phyloP scores from a whole-genome alignment of 768 basidiomycete genomes.

The Suillus plorans region DNA sequence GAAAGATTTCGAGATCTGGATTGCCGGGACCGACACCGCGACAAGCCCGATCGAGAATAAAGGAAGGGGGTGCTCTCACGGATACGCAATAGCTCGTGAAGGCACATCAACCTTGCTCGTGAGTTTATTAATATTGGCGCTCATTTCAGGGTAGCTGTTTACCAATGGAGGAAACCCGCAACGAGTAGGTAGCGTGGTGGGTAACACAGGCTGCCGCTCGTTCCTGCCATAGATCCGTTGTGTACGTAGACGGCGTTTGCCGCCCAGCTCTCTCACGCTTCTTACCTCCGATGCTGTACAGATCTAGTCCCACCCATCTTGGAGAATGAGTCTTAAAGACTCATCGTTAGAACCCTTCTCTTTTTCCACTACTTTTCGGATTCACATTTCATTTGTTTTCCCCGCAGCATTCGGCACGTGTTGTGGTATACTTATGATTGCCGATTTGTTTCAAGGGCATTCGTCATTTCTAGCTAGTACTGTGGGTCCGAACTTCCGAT shows the following conservation, averaged over 20 bases:
- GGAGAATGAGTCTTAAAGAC: neutral
- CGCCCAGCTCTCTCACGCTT: slow-evolving; percentile 1
- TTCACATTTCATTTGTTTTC: neutral
- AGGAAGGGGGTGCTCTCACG: slow-evolving; percentile 19
- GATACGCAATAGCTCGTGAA: slow-evolving; percentile 14
- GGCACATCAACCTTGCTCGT: slow-evolving; percentile 10
- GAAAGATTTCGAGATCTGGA: slow-evolving; percentile 12
- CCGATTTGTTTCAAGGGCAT: neutral
- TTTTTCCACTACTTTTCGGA: neutral
- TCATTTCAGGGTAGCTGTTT: neutral
- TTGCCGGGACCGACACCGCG: slow-evolving; percentile 29
- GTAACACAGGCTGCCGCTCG: slow-evolving; percentile 19
- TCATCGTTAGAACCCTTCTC: neutral
- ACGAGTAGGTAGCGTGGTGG: neutral
- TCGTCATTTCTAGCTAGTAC: neutral
- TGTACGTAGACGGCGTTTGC: slow-evolving; percentile 12
- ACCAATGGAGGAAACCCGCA: neutral
- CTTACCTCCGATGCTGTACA: slow-evolving; percentile 4
- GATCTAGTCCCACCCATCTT: neutral
- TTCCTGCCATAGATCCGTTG: slow-evolving; percentile 15
- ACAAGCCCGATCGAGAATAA: slow-evolving; percentile 21
- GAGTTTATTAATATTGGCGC: slow-evolving; percentile 12
- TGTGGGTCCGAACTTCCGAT: neutral
- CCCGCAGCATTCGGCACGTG: neutral
- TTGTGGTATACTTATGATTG: neutral